Percentiles rank a stretch among this genome's conserved stretches.
Evolutionary conservation across 805 yeast species (phyloP).

Genomic region (Ogataea trehalophila): DNA sequence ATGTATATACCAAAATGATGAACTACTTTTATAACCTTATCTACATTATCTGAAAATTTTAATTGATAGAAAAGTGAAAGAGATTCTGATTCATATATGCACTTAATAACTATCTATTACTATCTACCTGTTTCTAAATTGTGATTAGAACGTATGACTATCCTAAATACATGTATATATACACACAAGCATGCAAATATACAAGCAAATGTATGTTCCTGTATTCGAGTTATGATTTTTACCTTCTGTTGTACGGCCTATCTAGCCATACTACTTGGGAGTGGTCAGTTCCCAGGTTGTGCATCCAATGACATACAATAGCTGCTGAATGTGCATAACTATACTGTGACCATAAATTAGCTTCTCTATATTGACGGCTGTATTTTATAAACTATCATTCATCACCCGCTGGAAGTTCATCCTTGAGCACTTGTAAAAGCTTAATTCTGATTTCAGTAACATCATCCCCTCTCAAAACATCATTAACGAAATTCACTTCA

Average conservation of each 20-base stretch:
- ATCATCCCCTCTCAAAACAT: slow-evolving; percentile 77
- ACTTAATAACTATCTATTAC: background rate
- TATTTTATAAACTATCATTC: slow-evolving; percentile 35
- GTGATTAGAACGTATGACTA: background rate
- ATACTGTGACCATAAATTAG: background rate
- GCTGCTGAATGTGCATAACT: background rate
- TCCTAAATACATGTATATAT: too few species aligned
- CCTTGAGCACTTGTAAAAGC: slow-evolving; percentile 69
- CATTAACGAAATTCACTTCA: slow-evolving; percentile 75
- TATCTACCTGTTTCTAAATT: background rate
- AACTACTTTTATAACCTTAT: slow-evolving; percentile 27
- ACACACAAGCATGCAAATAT: too few species aligned
- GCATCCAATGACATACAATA: too few species aligned
- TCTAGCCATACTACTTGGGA: too few species aligned
- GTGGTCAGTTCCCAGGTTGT: too few species aligned
- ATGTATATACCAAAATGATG: slow-evolving; percentile 21
- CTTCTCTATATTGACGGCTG: background rate
- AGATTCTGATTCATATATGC: slow-evolving; percentile 3
- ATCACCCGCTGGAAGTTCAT: slow-evolving; percentile 97
- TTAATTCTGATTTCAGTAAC: slow-evolving; percentile 74
- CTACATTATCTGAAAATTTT: slow-evolving; percentile 33
- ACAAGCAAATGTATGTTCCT: too few species aligned
- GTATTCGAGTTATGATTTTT: too few species aligned
- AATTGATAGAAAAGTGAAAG: slow-evolving; percentile 13
- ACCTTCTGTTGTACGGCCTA: too few species aligned